Base-by-base conservation (phyloP, 2,329 filamentous ascomycete species). In the Microcera coccophila region DNA sequence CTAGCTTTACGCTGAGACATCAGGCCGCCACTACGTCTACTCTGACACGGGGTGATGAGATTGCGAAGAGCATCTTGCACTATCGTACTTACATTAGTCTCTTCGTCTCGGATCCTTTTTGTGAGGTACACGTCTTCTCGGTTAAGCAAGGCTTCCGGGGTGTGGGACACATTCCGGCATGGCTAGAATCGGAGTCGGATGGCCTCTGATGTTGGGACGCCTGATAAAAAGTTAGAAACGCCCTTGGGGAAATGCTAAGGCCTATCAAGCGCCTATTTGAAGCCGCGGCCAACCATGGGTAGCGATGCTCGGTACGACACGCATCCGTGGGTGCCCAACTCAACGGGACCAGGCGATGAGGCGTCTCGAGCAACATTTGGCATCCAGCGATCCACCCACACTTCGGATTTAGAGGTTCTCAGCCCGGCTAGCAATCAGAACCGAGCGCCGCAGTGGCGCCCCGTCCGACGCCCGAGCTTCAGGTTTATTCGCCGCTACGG, bases 151-250 rank as follows among this genome's bases (percentile, higher is more conserved):
- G n/a, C n/a, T 29, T 38, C 40, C 26, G 32, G 7, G 18, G 19
- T 41, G 50, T 47, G 50, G 50, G 51, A 53, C n/a, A 18, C 21
- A 20, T 46, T 51, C 48, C 50, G 50, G 36, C 38, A 31, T 48
- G 50, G 47, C 32, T 53, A 43, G 41, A 48, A 41, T 43, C 50
- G 50, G 50, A 12, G 22, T n/a, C n/a, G n/a, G n/a, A n/a, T n/a
- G n/a, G n/a, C n/a, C n/a, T n/a, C n/a, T n/a, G n/a, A n/a, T n/a
- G n/a, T n/a, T n/a, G n/a, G n/a, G n/a, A n/a, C n/a, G n/a, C n/a
- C n/a, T n/a, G n/a, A n/a, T n/a, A n/a, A n/a, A n/a, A n/a, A n/a
- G n/a, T n/a, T n/a, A n/a, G n/a, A n/a, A n/a, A n/a, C n/a, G n/a
- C n/a, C n/a, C n/a, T n/a, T n/a, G n/a, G n/a, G n/a, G n/a, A n/a